Percentiles rank a stretch among this genome's conserved stretches.
phyloP scores from a whole-genome alignment of 2,329 filamentous ascomycete genomes.

The Aspergillus alliaceus region DNA sequence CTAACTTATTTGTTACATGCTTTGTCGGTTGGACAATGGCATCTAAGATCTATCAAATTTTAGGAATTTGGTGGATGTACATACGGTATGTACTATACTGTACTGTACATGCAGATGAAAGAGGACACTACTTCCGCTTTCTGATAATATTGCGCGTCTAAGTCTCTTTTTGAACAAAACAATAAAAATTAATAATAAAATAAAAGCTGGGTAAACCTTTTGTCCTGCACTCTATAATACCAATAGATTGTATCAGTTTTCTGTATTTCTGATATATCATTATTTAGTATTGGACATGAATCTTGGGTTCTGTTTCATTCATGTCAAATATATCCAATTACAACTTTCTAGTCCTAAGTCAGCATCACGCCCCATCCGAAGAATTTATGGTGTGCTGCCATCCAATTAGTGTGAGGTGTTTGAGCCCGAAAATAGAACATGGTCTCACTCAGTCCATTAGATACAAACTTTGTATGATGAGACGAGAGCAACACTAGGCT shows the following conservation, averaged over 20 bases:
- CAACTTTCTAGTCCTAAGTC: not conserved
- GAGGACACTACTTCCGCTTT: too few relatives aligned
- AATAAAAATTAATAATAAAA: not conserved
- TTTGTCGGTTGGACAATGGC: too few relatives aligned
- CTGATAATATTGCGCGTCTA: too few relatives aligned
- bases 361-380: not conserved
- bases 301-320: not conserved
- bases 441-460: not conserved
- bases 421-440: constrained; percentile 1
- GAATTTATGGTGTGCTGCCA: not conserved
- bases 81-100: too few relatives aligned
- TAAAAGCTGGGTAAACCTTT: not conserved
- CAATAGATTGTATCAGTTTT: not conserved
- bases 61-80: too few relatives aligned
- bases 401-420: not conserved
- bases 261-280: not conserved
- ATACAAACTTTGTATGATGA: too few relatives aligned
- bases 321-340: not conserved
- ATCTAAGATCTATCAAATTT: too few relatives aligned
- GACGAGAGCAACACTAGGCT: too few relatives aligned
- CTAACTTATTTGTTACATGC: too few relatives aligned
- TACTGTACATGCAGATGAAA: too few relatives aligned
- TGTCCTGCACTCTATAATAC: not conserved
- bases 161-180: too few relatives aligned
- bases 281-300: not conserved